phyloP scores from a whole-genome alignment of 495 filamentous ascomycete species.

The Penicillium canescens region DNA sequence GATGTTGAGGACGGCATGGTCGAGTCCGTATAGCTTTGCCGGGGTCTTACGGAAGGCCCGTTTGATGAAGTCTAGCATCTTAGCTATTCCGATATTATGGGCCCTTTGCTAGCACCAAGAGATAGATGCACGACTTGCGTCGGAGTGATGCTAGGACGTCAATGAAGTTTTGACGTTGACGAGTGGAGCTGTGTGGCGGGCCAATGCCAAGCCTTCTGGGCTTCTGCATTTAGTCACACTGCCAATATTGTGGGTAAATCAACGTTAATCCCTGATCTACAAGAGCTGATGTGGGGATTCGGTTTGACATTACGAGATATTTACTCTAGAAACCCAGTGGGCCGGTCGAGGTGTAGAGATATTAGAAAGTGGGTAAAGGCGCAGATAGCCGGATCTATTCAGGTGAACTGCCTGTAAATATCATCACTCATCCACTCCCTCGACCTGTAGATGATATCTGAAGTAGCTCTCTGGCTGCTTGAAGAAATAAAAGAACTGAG shows the following conservation, averaged over 20 bases:
- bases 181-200: background rate
- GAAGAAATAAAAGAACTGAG: background rate
- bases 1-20: constrained; percentile 36
- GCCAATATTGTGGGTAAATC: too few species aligned
- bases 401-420: background rate
- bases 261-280: too few species aligned
- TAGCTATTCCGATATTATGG: background rate
- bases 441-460: background rate
- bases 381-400: constrained; percentile 1
- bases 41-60: background rate
- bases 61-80: constrained; percentile 11
- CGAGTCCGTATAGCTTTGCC: constrained; percentile 26
- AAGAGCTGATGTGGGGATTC: too few species aligned
- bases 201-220: background rate
- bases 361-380: background rate
- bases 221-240: too few species aligned
- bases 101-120: background rate
- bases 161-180: too few species aligned
- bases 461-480: constrained; percentile 2
- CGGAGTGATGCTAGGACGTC: too few species aligned
- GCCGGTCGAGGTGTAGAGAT: too few species aligned
- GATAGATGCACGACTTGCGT: too few species aligned
- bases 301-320: too few species aligned
- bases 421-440: constrained; percentile 6
- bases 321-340: too few species aligned